phyloP scores from a whole-genome alignment of 192 early-diverging fungal genomes.

The Funneliformis mosseae region DNA sequence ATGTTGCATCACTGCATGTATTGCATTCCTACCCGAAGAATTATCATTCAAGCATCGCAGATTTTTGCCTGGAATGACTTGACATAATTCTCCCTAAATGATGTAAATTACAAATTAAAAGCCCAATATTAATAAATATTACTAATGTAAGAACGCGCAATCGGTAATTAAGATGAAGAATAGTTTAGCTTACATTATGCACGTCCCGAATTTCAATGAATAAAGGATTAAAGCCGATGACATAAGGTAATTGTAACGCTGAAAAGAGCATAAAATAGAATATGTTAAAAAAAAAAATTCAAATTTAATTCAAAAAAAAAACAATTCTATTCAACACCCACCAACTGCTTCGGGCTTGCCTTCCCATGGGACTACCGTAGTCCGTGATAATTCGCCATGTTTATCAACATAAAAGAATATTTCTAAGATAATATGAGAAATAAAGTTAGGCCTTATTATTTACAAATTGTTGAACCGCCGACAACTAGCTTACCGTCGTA shows the following conservation, averaged over 20 bases:
- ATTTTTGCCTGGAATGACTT: constrained; percentile 57
- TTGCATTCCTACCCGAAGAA: constrained; percentile 42
- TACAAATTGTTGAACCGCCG: not conserved
- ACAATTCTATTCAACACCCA: not conserved
- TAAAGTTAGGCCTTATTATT: not conserved
- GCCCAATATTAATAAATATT: not conserved
- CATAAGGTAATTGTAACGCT: constrained; percentile 78
- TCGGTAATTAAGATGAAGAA: not conserved
- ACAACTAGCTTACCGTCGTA: constrained; percentile 73
- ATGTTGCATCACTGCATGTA: constrained; percentile 56
- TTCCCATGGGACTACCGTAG: constrained; percentile 86
- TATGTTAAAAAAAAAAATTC: not conserved
- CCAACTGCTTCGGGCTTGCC: constrained; percentile 64
- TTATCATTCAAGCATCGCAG: constrained; percentile 62
- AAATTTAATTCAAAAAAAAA: not conserved
- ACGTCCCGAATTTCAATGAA: constrained; percentile 91
- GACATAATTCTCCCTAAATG: constrained; percentile 51
- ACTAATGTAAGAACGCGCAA: no score
- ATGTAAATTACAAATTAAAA: not conserved
- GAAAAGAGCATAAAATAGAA: constrained; percentile 31
- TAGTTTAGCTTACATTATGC: constrained; percentile 53
- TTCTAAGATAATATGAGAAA: constrained; percentile 51
- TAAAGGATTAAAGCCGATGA: constrained; percentile 85
- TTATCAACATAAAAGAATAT: constrained; percentile 93
- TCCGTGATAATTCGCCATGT: constrained; percentile 72